phyloP scores from a whole-genome alignment of 345 rosid species.

The Eucalyptus pumila region DNA sequence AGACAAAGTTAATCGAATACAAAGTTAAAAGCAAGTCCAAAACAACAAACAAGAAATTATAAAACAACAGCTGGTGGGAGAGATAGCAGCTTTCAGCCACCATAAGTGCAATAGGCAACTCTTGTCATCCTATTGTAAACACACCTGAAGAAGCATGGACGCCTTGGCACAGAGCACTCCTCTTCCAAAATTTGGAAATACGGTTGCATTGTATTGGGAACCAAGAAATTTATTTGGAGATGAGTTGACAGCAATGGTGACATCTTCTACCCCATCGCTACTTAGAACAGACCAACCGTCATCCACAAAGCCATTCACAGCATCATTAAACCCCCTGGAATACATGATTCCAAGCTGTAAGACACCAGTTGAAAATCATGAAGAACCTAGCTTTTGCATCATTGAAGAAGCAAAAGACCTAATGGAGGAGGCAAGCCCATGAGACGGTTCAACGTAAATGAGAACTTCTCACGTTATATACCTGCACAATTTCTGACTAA shows the following conservation, averaged over 20 bases:
- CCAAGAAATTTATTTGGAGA: slow-evolving; percentile 67
- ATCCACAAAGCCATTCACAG: slow-evolving; percentile 84
- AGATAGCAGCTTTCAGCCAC: background rate
- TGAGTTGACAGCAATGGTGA: slow-evolving; percentile 64
- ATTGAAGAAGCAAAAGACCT: background rate
- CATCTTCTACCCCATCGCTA: slow-evolving; percentile 81
- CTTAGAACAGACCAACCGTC: slow-evolving; percentile 89
- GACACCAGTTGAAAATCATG: background rate
- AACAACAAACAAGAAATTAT: background rate
- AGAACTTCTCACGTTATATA: background rate
- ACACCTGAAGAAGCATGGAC: slow-evolving; percentile 89
- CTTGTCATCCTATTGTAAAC: background rate
- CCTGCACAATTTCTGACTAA: slow-evolving; percentile 93
- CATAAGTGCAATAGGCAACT: background rate
- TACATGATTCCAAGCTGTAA: background rate
- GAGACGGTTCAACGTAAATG: background rate
- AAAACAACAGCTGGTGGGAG: background rate
- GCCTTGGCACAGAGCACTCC: slow-evolving; percentile 97
- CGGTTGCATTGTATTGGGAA: slow-evolving; percentile 46
- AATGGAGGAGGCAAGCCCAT: background rate
- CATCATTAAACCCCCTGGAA: slow-evolving; percentile 91
- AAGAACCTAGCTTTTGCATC: background rate
- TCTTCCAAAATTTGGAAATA: slow-evolving; percentile 73
- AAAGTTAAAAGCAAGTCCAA: background rate
- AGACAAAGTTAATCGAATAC: too few species aligned